Evolutionary conservation across 2,329 filamentous ascomycete genomes (phyloP).

Genomic region (Alternaria gaisen): DNA sequence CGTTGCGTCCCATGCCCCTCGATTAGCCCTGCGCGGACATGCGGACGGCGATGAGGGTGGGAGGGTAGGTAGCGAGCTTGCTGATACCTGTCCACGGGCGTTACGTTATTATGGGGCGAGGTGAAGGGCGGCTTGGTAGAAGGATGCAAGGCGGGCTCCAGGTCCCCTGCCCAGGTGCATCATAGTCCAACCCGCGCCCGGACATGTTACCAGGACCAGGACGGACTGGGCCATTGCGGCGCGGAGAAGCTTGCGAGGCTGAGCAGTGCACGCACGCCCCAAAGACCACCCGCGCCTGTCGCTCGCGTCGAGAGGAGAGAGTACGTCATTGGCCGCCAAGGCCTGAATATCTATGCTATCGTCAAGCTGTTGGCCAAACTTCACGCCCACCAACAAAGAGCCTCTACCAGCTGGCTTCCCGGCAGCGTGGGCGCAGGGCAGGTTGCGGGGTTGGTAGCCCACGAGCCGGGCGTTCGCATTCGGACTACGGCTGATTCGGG

Average conservation of each 20-base stretch:
- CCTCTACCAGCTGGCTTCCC: slow-evolving; percentile 9
- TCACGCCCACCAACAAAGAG: background rate
- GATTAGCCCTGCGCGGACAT: slow-evolving; percentile 29
- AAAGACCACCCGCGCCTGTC: background rate
- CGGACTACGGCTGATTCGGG: slow-evolving; percentile 7
- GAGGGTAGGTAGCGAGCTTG: background rate
- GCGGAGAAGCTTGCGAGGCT: slow-evolving; percentile 3
- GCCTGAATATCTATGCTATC: background rate
- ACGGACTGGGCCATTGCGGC: slow-evolving; percentile 12
- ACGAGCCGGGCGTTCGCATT: slow-evolving; percentile 8
- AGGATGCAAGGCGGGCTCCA: slow-evolving; percentile 9
- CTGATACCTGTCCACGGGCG: background rate
- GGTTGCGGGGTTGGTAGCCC: background rate
- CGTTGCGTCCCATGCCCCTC: slow-evolving; percentile 59
- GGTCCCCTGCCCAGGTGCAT: slow-evolving; percentile 13
- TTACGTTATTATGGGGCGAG: background rate
- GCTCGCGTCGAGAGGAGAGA: background rate
- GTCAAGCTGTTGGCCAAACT: background rate
- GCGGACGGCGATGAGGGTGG: slow-evolving; percentile 14
- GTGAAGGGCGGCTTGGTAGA: slow-evolving; percentile 11
- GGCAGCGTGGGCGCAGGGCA: slow-evolving; percentile 9
- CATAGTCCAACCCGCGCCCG: slow-evolving; percentile 13
- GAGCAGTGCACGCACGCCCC: background rate
- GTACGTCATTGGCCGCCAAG: slow-evolving; percentile 3
- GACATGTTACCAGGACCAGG: slow-evolving; percentile 9